Percentiles rank a stretch among this genome's conserved stretches.
Conservation (phyloP, 768 basidiomycete genomes). For the Lepiota subincarnata region DNA sequence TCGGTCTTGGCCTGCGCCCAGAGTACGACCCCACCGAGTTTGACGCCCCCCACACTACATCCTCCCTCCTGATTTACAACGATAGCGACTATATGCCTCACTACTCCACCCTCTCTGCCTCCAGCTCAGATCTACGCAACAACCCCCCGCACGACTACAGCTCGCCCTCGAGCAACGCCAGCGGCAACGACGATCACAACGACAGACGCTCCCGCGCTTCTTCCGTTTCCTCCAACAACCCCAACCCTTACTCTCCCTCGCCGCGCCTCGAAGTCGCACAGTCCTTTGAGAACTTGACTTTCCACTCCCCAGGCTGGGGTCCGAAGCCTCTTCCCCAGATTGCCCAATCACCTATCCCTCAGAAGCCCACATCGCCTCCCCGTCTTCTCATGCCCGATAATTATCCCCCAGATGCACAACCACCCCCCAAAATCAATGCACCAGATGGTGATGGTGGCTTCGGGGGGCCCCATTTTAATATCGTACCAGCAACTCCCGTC, state of each 20-base stretch:
- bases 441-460: conserved; percentile 34
- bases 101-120: conserved; percentile 15
- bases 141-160: conserved; percentile 52
- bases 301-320: conserved; percentile 62
- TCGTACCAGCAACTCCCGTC: conserved; percentile 82
- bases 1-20: conserved; percentile 27
- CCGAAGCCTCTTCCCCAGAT: conserved; percentile 40
- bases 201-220: conserved; percentile 57
- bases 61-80: conserved; percentile 55
- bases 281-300: conserved; percentile 58
- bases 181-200: conserved; percentile 38
- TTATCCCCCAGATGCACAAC: conserved; percentile 15
- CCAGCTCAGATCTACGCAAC: conserved; percentile 20
- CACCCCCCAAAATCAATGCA: conserved; percentile 36
- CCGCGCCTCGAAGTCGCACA: conserved; percentile 56
- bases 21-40: conserved; percentile 76
- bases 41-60: conserved; percentile 50
- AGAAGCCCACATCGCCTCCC: conserved; percentile 65
- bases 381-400: conserved; percentile 50
- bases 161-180: conserved; percentile 59
- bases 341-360: conserved; percentile 18
- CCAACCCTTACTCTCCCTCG: conserved; percentile 38
- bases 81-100: conserved; percentile 45
- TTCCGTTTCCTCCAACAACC: conserved; percentile 58
- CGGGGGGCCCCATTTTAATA: conserved; percentile 63